These are phyloP conservation scores for Plenodomus lindquistii DNA, from an alignment of 2,329 filamentous ascomycete species.

Conservation along the genomic window DNA sequence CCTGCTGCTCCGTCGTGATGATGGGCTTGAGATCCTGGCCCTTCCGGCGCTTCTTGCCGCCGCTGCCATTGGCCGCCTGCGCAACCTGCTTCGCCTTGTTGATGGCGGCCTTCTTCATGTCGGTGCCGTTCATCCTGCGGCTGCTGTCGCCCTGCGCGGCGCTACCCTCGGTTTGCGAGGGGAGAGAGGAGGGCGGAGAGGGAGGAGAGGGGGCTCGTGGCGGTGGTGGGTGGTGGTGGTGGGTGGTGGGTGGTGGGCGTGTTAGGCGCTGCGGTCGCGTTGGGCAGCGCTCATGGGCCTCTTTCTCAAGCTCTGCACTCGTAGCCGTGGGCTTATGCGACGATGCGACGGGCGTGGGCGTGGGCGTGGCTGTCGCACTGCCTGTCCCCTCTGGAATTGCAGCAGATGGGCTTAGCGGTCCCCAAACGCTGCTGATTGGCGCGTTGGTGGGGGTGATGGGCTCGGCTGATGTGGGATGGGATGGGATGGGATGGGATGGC, in stretches of 20 bases:
- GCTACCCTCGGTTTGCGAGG: not conserved
- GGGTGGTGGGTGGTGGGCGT: slow-evolving; percentile 20
- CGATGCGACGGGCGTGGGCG: slow-evolving; percentile 4
- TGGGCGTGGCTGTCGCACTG: slow-evolving; percentile 25
- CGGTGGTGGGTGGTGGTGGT: slow-evolving; percentile 16
- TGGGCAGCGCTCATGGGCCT: slow-evolving; percentile 34
- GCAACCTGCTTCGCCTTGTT: slow-evolving; percentile 69
- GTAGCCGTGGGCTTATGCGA: not conserved
- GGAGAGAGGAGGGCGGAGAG: too few relatives aligned
- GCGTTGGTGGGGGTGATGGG: slow-evolving; percentile 13
- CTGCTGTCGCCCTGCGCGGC: slow-evolving; percentile 26
- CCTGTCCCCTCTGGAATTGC: slow-evolving; percentile 43
- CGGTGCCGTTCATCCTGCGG: slow-evolving; percentile 62
- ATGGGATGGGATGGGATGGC: slow-evolving; percentile 14
- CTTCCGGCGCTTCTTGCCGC: slow-evolving; percentile 75
- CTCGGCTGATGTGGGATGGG: slow-evolving; percentile 11
- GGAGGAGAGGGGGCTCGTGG: not conserved
- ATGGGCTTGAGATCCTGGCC: slow-evolving; percentile 72
- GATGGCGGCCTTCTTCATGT: slow-evolving; percentile 67
- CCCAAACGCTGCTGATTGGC: slow-evolving; percentile 34
- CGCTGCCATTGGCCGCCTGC: slow-evolving; percentile 59
- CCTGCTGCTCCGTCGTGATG: slow-evolving; percentile 67
- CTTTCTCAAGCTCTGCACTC: not conserved
- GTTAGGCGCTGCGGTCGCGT: slow-evolving; percentile 34
- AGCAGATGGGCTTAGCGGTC: slow-evolving; percentile 41